Base-by-base conservation (phyloP, 2,329 filamentous ascomycete genomes). In the Diaporthe aspalathi region DNA sequence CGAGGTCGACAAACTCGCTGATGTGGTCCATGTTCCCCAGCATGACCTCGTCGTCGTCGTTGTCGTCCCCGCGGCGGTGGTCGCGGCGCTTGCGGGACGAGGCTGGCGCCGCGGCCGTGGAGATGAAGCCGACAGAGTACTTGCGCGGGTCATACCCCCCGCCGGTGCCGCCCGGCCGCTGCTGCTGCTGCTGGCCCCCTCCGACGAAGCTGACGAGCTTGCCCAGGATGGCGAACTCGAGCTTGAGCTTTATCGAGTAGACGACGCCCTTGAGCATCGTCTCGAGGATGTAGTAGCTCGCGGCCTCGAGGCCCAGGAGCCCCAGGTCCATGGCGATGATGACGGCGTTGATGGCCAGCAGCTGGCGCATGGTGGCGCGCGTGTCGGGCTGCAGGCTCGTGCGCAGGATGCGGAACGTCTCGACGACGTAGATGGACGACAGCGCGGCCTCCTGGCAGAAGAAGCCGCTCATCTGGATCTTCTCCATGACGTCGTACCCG, bases 201-300 rank as follows among this genome's bases (percentile, higher is more conserved):
- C 68, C 45, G 3, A 67, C 68, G 24, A 70, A 53, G 1, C 50
- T 49, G 27, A 70, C 68, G 22, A 70, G 45, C 49, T 70, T 70
- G 1, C 68, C 68, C 5, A 70, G 57, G 16, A 70, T 63, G 5
- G 57, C 57, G 2, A 70, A 63, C 49, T 70, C 68, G 3, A 70
- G 40, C 50, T 70, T 70, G 24, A 66, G 38, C 16, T 70, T 70
- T 11, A 70, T 66, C 2, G 56, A 53, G 14, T 70, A 70, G 8
- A 70, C 68, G n/a, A 70, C 68, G 43, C 68, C 68, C 29, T 70
- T 70, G 24, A 70, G 68, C 68, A 70, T 70, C 16, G 68, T 70
- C 49, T 70, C 68, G 27, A 70, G 68, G 38, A 70, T 66, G 11
- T 70, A 70, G 7, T 47, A 47, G 8, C 54, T 65, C 20, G 57